phyloP scores from a whole-genome alignment of 2,329 filamentous ascomycete species.

The Zopfia rhizophila region DNA sequence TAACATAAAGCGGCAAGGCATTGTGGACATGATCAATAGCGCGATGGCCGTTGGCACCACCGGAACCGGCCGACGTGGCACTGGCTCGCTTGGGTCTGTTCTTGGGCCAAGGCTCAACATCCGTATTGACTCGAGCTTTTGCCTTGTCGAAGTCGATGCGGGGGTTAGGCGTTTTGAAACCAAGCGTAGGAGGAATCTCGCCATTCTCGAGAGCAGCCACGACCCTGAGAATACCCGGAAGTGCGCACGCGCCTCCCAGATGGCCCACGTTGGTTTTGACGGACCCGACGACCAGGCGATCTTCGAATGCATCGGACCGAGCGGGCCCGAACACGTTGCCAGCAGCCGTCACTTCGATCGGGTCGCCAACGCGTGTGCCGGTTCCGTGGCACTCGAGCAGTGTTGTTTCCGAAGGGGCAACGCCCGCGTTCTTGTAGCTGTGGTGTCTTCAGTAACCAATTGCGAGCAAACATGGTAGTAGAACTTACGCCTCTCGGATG shows the following conservation, averaged over 20 bases:
- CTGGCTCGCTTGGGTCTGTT: conserved; percentile 4
- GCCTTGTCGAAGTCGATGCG: not conserved
- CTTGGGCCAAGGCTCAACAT: conserved; percentile 6
- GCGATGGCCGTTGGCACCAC: conserved; percentile 19
- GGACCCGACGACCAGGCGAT: conserved; percentile 1
- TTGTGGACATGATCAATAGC: conserved; percentile 11
- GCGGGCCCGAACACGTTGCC: conserved; percentile 13
- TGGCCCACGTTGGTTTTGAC: conserved; percentile 51
- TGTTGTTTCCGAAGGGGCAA: conserved; percentile 20
- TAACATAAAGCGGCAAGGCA: conserved; percentile 1
- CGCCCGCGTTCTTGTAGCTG: conserved; percentile 39
- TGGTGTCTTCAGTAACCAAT: no score
- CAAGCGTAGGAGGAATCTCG: conserved; percentile 45
- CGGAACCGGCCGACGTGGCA: conserved; percentile 15
- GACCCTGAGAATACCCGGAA: conserved; percentile 58
- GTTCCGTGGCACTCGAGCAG: conserved; percentile 35
- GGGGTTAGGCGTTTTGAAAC: not conserved
- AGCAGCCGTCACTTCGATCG: conserved; percentile 21
- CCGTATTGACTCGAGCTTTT: not conserved
- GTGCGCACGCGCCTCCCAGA: conserved; percentile 56
- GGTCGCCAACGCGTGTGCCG: conserved; percentile 31
- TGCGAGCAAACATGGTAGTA: no score
- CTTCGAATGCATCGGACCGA: not conserved
- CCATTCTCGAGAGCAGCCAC: conserved; percentile 54
- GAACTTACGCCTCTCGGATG: conserved; percentile 46